Evolutionary conservation across 2,329 filamentous ascomycete species (phyloP).

Genomic region (Xylariaceae sp.): DNA sequence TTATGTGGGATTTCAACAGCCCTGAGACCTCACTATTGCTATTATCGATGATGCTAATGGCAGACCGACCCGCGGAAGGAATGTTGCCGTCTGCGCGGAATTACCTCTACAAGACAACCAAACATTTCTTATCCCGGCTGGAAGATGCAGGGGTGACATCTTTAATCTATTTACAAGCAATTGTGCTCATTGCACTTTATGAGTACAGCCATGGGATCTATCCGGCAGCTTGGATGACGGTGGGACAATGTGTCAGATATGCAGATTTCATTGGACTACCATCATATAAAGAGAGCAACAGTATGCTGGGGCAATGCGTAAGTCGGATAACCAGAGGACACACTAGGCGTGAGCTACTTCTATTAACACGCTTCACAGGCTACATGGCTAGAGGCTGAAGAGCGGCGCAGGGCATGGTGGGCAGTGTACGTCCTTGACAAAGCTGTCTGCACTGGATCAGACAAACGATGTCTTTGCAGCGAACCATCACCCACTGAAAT

Average conservation of each 20-base stretch:
- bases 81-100: conserved; percentile 31
- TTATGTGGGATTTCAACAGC: conserved; percentile 39
- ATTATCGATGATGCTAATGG: conserved; percentile 46
- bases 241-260: conserved; percentile 43
- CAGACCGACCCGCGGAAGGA: conserved; percentile 33
- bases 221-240: conserved; percentile 46
- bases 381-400: conserved; percentile 46
- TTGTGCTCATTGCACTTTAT: conserved; percentile 43
- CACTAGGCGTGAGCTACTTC: no score
- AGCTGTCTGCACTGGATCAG: conserved; percentile 26
- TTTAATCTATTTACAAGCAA: conserved; percentile 42
- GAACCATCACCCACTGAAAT: conserved; percentile 27
- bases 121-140: conserved; percentile 38
- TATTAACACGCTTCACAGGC: conserved; percentile 23
- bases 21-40: conserved; percentile 45
- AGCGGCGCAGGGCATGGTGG: conserved; percentile 46
- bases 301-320: conserved; percentile 36
- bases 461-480: conserved; percentile 36
- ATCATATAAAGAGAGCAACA: conserved; percentile 31
- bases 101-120: conserved; percentile 40
- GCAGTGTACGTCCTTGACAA: conserved; percentile 44
- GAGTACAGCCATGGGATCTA: conserved; percentile 48
- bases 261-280: conserved; percentile 43
- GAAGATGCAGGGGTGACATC: conserved; percentile 41
- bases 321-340: no score